Evolutionary conservation across 768 basidiomycete genomes (phyloP), one percentile per base, ranked within the genome.

Genomic region (Rhodocollybia butyracea): DNA sequence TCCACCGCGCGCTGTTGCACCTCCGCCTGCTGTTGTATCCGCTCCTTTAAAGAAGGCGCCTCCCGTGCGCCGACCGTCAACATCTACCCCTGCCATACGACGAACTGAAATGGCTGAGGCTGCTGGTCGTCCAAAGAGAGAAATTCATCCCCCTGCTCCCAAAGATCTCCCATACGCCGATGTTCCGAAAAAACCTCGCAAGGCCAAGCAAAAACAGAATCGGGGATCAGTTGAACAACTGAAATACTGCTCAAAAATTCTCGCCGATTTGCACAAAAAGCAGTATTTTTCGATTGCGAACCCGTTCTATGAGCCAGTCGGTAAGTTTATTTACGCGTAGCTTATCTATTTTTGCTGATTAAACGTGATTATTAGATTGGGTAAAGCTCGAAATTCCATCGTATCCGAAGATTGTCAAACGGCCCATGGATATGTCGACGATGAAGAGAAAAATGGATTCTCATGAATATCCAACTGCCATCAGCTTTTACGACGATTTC

Each of bases 251-350:
- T 69, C 64, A 54, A 91, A 88, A 70, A 70, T 95, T 17, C 68
- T 97, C 61, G 75, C 71, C 55, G 89, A 94, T 58, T 66, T 98
- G 57, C 75, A 86, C 64, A 84, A 86, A 67, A 92, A 94, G 74
- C 86, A 89, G 65, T 84, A 93, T 62, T 85, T 77, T 65, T 64
- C 70, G 32, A 73, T 85, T 55, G 93, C 91, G 0, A 77, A 78
- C 65, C 91, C 92, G 4, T 99, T 99, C 74, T 89, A 95, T 61
- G 89, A 92, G 67, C 94, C 97, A 57, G 94, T 99, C 61, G 93
- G 93, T 89, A 68, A 68, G 88, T 84, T 60, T 36, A 22, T 29
- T 22, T 45, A 10, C 21, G 22, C 54, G 34, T 52, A 32, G 59
- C 39, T 46, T 24, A 36, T 22, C 43, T 30, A 40, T 19, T 42